Percentiles rank a stretch among this genome's conserved stretches.
These are phyloP conservation scores for Heimioporus retisporus DNA, from an alignment of 1,284 basidiomycete genomes.

Conservation along the genomic window DNA sequence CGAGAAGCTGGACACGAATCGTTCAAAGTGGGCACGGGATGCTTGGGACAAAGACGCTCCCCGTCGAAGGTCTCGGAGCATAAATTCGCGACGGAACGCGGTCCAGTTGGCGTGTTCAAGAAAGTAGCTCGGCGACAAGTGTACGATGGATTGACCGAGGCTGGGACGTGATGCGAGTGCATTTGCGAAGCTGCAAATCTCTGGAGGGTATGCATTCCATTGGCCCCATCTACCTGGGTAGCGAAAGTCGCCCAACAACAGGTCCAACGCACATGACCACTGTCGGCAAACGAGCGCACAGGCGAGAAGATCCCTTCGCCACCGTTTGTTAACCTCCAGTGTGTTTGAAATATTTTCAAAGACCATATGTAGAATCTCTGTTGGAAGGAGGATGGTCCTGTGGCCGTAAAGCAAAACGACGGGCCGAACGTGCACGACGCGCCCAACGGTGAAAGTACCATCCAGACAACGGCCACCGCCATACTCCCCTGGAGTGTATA, in stretches of 20 bases:
- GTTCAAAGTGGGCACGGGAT: not conserved
- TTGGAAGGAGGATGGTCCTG: not conserved
- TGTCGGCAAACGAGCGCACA: slow-evolving; percentile 10
- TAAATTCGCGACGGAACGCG: not conserved
- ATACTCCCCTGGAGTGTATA: not conserved
- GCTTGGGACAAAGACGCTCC: not conserved
- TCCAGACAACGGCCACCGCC: not conserved
- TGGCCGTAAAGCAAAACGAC: not conserved
- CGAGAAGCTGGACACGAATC: not conserved
- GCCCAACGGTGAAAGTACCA: not conserved
- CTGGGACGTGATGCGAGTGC: slow-evolving; percentile 1
- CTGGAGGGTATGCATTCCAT: not conserved
- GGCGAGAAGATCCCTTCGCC: slow-evolving; percentile 9
- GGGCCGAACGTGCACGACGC: slow-evolving; percentile 1
- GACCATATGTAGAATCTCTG: slow-evolving; percentile 3
- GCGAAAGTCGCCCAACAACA: slow-evolving; percentile 5
- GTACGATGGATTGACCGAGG: slow-evolving; percentile 7
- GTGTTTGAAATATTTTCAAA: not conserved
- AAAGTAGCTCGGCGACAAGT: slow-evolving; percentile 4
- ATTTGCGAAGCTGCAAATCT: slow-evolving; percentile 1
- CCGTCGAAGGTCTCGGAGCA: too few species aligned
- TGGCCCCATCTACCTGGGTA: not conserved
- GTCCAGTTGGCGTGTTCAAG: not conserved
- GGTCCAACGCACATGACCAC: slow-evolving; percentile 6
- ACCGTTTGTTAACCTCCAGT: not conserved